phyloP scores from a whole-genome alignment of 768 basidiomycete species.

The Suillus subluteus region DNA sequence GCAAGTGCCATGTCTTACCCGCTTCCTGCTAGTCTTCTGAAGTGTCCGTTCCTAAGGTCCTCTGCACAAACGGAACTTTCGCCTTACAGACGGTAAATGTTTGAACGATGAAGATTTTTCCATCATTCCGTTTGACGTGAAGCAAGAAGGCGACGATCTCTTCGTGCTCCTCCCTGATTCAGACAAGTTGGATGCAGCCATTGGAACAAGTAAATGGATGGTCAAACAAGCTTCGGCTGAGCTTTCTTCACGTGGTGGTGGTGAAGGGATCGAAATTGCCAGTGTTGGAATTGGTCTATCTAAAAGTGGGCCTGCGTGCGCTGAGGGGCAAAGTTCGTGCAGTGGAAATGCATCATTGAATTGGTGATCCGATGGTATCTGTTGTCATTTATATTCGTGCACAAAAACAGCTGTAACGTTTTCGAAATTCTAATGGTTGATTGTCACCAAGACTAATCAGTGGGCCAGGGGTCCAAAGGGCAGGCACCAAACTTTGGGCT shows the following conservation, averaged over 20 bases:
- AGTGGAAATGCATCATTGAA: conserved; percentile 16
- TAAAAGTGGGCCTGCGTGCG: conserved; percentile 12
- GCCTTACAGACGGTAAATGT: conserved; percentile 57
- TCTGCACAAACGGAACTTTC: conserved; percentile 70
- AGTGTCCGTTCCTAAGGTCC: conserved; percentile 44
- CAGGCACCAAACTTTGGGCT: too few species aligned
- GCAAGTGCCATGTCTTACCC: conserved; percentile 36
- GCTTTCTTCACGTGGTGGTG: conserved; percentile 31
- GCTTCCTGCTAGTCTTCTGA: neutral
- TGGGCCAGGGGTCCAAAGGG: too few species aligned
- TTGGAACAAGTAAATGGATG: conserved; percentile 70
- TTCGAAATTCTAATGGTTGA: neutral
- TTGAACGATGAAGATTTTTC: conserved; percentile 61
- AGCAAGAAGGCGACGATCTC: conserved; percentile 47
- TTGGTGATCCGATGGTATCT: conserved; percentile 10
- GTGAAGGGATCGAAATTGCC: conserved; percentile 41
- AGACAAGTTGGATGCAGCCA: conserved; percentile 57
- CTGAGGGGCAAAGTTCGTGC: conserved; percentile 4
- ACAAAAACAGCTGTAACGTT: neutral
- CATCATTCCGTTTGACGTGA: conserved; percentile 64
- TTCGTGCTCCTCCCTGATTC: conserved; percentile 55
- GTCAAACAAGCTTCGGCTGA: conserved; percentile 54
- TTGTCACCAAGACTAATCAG: too few species aligned
- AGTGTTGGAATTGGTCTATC: conserved; percentile 14
- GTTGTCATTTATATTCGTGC: neutral